phyloP scores from a whole-genome alignment of 78 protist genomes.

The Dictyostelium firmibasis region DNA sequence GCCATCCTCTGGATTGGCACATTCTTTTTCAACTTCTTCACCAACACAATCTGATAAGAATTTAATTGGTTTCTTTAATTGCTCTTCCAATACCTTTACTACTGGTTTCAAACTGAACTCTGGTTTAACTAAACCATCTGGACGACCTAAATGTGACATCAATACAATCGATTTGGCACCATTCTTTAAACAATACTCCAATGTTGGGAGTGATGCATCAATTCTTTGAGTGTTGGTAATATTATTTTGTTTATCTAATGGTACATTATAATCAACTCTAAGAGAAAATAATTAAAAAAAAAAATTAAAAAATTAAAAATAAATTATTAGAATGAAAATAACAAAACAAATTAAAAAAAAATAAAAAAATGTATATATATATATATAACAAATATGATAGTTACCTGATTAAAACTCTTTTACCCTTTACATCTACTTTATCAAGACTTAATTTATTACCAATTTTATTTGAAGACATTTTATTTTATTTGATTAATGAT shows the following conservation, averaged over 20 bases:
- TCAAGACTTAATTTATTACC: slow-evolving; percentile 84
- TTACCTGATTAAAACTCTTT: slow-evolving; percentile 93
- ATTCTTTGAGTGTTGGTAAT: slow-evolving; percentile 93
- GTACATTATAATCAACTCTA: slow-evolving; percentile 96
- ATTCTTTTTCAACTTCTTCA: slow-evolving; percentile 81
- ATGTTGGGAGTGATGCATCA: slow-evolving; percentile 97
- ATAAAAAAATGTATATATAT: background rate
- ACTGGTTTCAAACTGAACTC: slow-evolving; percentile 94
- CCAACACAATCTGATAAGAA: slow-evolving; percentile 96
- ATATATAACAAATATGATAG: background rate
- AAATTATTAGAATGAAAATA: background rate
- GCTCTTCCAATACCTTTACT: slow-evolving; percentile 80
- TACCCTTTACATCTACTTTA: slow-evolving; percentile 86
- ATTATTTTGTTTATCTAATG: slow-evolving; percentile 78
- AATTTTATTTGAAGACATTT: slow-evolving; percentile 69
- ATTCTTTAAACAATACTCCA: slow-evolving; percentile 90
- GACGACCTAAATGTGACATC: slow-evolving; percentile 99
- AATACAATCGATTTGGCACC: slow-evolving; percentile 93
- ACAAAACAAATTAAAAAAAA: background rate
- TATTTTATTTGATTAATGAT: background rate
- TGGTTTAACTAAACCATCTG: slow-evolving; percentile 93
- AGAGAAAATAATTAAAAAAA: too few relatives aligned
- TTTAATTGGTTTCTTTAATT: slow-evolving; percentile 80
- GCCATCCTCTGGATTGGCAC: slow-evolving; percentile 85
- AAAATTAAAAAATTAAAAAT: too few relatives aligned